These are phyloP conservation scores for Paracorniculantispora psalliotae DNA, from an alignment of 2,329 filamentous ascomycete genomes.

Conservation along the genomic window DNA sequence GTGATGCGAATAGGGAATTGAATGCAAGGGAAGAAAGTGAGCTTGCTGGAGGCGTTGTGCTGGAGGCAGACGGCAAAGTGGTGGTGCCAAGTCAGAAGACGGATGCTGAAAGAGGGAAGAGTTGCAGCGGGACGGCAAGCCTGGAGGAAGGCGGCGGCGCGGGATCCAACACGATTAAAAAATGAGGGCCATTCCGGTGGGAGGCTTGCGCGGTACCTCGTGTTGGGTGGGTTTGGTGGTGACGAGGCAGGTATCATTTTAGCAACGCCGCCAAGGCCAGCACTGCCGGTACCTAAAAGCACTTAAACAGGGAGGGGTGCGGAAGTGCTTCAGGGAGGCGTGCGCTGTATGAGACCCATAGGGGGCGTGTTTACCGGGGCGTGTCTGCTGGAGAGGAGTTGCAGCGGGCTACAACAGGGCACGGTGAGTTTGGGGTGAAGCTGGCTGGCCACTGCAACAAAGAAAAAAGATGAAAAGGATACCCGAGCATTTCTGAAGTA, in stretches of 20 bases:
- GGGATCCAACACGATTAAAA: conserved; percentile 7
- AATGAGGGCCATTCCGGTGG: conserved; percentile 2
- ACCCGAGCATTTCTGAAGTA: neutral
- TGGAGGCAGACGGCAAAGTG: conserved; percentile 1
- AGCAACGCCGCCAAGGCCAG: too few relatives aligned
- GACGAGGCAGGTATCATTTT: too few relatives aligned
- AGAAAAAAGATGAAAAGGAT: neutral
- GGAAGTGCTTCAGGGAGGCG: neutral
- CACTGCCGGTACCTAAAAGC: neutral
- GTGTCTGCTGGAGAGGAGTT: neutral
- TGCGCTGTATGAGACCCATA: neutral
- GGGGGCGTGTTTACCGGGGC: neutral
- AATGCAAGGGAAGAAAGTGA: neutral
- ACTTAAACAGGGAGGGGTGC: neutral
- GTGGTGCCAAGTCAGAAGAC: conserved; percentile 8
- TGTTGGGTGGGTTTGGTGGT: too few relatives aligned
- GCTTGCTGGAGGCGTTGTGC: neutral
- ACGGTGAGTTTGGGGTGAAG: neutral
- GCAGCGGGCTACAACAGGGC: neutral
- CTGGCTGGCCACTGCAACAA: too few relatives aligned
- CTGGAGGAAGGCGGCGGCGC: neutral
- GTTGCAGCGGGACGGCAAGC: neutral
- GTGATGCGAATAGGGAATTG: neutral
- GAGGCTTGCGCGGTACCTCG: too few relatives aligned
- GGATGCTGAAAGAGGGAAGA: conserved; percentile 10